A percentile compares a stretch with the other conserved stretches of the same genome.
phyloP scores from a whole-genome alignment of 345 rosid genomes.

The Cochlearia excelsa region DNA sequence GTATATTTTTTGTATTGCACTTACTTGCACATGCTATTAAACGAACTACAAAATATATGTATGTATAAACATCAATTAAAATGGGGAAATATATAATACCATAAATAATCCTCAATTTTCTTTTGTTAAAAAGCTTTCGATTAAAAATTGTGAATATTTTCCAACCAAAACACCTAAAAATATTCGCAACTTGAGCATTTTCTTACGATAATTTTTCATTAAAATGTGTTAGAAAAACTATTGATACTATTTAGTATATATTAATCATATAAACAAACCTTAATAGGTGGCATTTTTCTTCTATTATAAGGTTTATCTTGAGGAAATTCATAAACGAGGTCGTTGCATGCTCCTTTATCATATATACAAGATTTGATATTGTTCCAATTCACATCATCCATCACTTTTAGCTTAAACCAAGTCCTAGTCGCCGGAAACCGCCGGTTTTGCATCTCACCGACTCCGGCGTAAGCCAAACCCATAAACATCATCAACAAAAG shows the following conservation, averaged over 20 bases:
- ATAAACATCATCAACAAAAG: constrained; percentile 51
- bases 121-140: too few relatives aligned
- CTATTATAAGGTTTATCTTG: constrained; percentile 37
- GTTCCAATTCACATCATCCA: constrained; percentile 46
- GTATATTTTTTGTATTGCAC: background rate
- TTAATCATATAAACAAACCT: constrained; percentile 43
- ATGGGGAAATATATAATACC: too few relatives aligned
- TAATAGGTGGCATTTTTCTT: constrained; percentile 47
- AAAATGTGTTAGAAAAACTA: too few relatives aligned
- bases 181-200: too few relatives aligned
- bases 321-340: constrained; percentile 27
- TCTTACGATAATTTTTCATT: too few relatives aligned
- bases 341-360: constrained; percentile 45
- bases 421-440: constrained; percentile 49
- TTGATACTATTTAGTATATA: background rate
- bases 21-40: background rate
- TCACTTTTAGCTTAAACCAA: constrained; percentile 56
- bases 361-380: constrained; percentile 62
- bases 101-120: too few relatives aligned
- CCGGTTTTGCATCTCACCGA: constrained; percentile 47
- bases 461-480: constrained; percentile 62
- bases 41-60: too few relatives aligned
- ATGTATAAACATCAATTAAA: background rate
- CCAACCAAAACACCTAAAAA: too few relatives aligned
- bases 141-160: too few relatives aligned